These are phyloP conservation scores for Bondarzewia mesenterica DNA, from an alignment of 1,284 basidiomycete species.

Conservation along the genomic window DNA sequence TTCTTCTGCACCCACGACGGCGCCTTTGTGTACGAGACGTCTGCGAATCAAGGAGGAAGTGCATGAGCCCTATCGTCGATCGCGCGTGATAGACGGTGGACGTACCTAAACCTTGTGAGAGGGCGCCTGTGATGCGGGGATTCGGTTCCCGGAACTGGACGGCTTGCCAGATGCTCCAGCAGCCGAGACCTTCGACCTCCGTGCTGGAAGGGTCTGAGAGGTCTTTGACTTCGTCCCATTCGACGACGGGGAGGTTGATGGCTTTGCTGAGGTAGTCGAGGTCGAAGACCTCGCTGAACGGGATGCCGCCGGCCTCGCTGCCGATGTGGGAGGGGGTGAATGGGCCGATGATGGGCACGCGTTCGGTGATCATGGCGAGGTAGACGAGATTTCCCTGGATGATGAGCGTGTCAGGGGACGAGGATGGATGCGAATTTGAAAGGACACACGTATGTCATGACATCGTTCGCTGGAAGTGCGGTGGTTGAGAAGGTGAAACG, in stretches of 20 bases:
- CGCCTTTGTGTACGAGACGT: constrained; percentile 39
- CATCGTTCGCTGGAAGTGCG: constrained; percentile 49
- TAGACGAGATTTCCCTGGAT: constrained; percentile 58
- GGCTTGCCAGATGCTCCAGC: constrained; percentile 59
- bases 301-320: constrained; percentile 26
- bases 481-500: neutral
- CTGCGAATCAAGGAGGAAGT: constrained; percentile 22
- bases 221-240: constrained; percentile 35
- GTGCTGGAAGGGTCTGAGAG: constrained; percentile 19
- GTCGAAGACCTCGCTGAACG: constrained; percentile 36
- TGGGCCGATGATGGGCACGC: constrained; percentile 54
- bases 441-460: constrained; percentile 49
- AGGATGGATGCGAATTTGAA: neutral
- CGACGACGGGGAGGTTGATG: constrained; percentile 28
- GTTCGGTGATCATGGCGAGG: constrained; percentile 53
- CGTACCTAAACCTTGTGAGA: constrained; percentile 45
- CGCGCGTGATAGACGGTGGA: constrained; percentile 3
- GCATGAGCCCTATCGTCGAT: too few species aligned
- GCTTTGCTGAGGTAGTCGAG: constrained; percentile 27
- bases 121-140: constrained; percentile 39
- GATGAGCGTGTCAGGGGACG: neutral
- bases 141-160: constrained; percentile 35
- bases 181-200: constrained; percentile 54
- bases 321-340: constrained; percentile 64
- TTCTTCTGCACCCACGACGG: constrained; percentile 34